A percentile compares a stretch with the other conserved stretches of the same genome.
Evolutionary conservation across 345 rosid species (phyloP).

Genomic region (Sapria himalayana): DNA sequence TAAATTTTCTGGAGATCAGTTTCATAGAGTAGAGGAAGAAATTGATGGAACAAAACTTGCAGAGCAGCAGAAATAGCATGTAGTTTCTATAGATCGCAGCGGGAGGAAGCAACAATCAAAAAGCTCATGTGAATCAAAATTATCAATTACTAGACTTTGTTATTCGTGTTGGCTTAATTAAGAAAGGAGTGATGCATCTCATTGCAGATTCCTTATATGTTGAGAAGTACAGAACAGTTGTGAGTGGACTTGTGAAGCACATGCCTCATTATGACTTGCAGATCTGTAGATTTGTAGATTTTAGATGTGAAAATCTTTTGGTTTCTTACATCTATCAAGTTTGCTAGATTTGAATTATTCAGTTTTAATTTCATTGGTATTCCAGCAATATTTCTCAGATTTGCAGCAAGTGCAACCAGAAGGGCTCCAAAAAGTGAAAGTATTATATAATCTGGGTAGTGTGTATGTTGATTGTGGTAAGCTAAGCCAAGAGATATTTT

Average conservation of each 20-base stretch:
- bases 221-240: slow-evolving; percentile 52
- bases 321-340: no score
- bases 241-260: slow-evolving; percentile 70
- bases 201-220: slow-evolving; percentile 63
- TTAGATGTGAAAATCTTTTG: no score
- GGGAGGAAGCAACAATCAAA: slow-evolving; percentile 36
- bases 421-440: no score
- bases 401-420: no score
- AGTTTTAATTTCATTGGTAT: no score
- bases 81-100: slow-evolving; percentile 44
- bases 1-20: slow-evolving; percentile 77
- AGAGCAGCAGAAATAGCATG: slow-evolving; percentile 31
- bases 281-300: no score
- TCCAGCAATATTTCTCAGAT: no score
- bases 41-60: slow-evolving; percentile 33
- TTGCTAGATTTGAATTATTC: no score
- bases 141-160: slow-evolving; percentile 62
- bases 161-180: slow-evolving; percentile 64
- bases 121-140: slow-evolving; percentile 29
- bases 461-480: no score
- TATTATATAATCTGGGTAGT: no score
- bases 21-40: slow-evolving; percentile 29
- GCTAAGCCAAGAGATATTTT: no score
- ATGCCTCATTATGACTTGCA: slow-evolving; percentile 80
- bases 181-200: slow-evolving; percentile 58